phyloP scores from a whole-genome alignment of 106 monocot genomes.

The Allium fistulosum region DNA sequence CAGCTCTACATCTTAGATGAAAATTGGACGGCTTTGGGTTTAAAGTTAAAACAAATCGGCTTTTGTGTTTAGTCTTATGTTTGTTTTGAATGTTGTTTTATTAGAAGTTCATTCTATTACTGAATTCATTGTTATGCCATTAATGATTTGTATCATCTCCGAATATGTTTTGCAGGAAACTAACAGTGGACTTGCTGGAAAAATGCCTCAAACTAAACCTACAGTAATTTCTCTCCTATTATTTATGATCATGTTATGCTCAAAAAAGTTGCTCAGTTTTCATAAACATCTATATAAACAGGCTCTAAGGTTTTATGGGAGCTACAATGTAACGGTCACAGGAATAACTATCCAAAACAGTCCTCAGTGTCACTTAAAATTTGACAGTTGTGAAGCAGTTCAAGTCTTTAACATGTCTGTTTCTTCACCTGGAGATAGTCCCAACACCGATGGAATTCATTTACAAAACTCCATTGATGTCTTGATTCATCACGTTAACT shows the following conservation, averaged over 20 bases:
- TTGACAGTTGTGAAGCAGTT: constrained; percentile 39
- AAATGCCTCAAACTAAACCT: constrained; percentile 25
- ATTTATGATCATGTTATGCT: neutral
- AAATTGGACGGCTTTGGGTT: too few relatives aligned
- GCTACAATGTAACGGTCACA: constrained; percentile 27
- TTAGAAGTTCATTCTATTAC: neutral
- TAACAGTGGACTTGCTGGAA: neutral
- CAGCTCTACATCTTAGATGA: too few relatives aligned
- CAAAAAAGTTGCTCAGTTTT: neutral
- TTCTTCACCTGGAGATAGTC: constrained; percentile 53
- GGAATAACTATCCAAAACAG: constrained; percentile 54
- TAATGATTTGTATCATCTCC: neutral
- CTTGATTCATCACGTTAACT: constrained; percentile 20
- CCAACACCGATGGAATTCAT: constrained; percentile 62
- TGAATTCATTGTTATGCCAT: neutral
- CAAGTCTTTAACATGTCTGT: constrained; percentile 28
- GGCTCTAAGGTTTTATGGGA: constrained; percentile 54
- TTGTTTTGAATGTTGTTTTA: neutral
- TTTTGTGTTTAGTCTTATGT: neutral
- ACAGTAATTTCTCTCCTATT: constrained; percentile 12
- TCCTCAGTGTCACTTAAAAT: constrained; percentile 50
- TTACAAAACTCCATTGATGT: constrained; percentile 40
- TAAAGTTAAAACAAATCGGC: neutral
- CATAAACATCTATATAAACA: neutral
- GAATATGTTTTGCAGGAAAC: neutral